Evolutionary conservation across 257 asterid species (phyloP), one percentile per base, ranked within the genome.

Genomic region (Solanum clarkiae): DNA sequence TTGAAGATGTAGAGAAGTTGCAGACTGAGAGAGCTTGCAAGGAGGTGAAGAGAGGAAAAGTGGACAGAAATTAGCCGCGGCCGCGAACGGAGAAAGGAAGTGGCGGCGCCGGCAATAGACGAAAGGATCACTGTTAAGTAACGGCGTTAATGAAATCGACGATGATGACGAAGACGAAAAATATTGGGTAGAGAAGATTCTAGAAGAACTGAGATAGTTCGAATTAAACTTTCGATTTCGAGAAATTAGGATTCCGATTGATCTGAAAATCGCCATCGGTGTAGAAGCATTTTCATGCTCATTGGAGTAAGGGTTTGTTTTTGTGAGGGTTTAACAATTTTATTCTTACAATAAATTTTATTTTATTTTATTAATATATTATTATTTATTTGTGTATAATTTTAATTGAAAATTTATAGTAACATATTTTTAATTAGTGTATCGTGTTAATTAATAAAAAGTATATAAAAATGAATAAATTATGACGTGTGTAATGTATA

Each of bases 11-110:
- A 96, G 90, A 63, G 98, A 98, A 10, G 98, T 97, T 84, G 98
- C 88, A 44, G 94, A 94, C 90, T 97, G 98, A 44, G 95, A 92
- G 84, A 96, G 98, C 87, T 93, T 92, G 93, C 97, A 96, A 0
- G 98, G 98, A n/a, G 97, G 95, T 44, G 90, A 93, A 86, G 94
- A 88, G 14, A 94, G 97, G 89, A 94, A 94, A 8, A 92, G 91
- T 15, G 99, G 97, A 7, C 94, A 69, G 2, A 74, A 69, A 57
- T 68, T 84, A n/a, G 42, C 54, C 11, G 77, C 80, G 42, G 51
- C 20, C 3, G 72, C 24, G 44, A 82, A 80, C 6, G 98, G 97
- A 69, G 86, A 86, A 56, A 88, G 84, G 83, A 90, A 87, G 71
- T 90, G 92, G 49, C 87, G 90, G 87, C 86, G 91, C 87, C 88